Evolutionary conservation across 768 basidiomycete genomes (phyloP), one percentile per base, ranked within the genome.

Genomic region (Tricholoma furcatifolium): DNA sequence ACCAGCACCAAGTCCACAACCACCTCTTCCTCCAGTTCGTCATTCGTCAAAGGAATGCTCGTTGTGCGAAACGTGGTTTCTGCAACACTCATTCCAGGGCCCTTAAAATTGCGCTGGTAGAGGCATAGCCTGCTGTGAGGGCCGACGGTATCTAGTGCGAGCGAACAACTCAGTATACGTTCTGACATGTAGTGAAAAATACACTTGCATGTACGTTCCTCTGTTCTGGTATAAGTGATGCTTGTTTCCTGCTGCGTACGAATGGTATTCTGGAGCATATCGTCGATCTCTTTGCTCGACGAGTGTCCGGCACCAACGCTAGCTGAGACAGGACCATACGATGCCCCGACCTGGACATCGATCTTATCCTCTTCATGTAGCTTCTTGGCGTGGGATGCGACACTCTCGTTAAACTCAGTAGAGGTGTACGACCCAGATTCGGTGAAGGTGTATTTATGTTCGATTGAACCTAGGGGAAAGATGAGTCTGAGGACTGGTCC

Each of bases 61-160:
- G 50, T 51, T 38, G 43, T 38, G 12, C 43, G 42, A 39, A 44
- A 18, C 10, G 43, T 34, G 12, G 44, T 15, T 2, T 47, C 51
- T 27, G 21, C 27, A 27, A 47, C 51, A n/a, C 31, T 47, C 31
- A 53, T 46, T 9, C 51, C 51, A 42, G 45, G 51, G 18, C 44
- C 44, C 17, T 53, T 27, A 14, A 47, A 47, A 27, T 40, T 47
- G 10, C 51, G 44, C 31, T 53, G 45, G 38, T 53, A 53, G 6
- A 53, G 45, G 30, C 35, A 9, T 2, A 53, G 45, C 38, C 51
- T 47, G 39, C 51, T 24, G 20, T 41, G 9, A 27, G 36, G 12
- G 17, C 24, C 45, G 38, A 53, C 31, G 4, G 18, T 41, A 40
- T 41, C 51, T 53, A 23, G 14, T 35, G 34, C 15, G 34, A 6